Conservation (phyloP, 2,329 filamentous ascomycete genomes). For the Sporothrix dimorphospora region DNA sequence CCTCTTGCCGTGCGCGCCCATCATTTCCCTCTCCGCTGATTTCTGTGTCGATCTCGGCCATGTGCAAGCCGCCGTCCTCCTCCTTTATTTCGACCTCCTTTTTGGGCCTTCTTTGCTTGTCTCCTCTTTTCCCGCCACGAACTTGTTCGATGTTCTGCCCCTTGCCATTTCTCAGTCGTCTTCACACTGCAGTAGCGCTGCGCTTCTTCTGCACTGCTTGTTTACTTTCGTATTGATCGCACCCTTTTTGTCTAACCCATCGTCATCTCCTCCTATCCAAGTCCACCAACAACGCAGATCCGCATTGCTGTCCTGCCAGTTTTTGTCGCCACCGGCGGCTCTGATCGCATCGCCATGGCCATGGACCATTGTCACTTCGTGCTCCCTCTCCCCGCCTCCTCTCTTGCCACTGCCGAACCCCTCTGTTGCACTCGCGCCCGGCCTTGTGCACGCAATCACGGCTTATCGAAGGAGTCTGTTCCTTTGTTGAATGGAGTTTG, state of each 20-base stretch:
- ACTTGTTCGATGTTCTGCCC: neutral
- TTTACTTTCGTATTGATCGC: neutral
- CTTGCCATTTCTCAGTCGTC: neutral
- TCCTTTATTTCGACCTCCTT: neutral
- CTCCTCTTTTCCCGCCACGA: neutral
- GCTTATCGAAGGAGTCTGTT: neutral
- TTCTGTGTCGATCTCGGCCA: neutral
- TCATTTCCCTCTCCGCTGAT: neutral
- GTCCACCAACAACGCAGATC: neutral
- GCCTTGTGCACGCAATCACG: constrained; percentile 10
- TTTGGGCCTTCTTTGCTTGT: neutral
- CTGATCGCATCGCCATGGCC: neutral
- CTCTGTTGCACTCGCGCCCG: constrained; percentile 18
- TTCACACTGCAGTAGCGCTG: constrained; percentile 8
- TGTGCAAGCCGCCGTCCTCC: neutral
- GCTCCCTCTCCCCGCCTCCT: no score
- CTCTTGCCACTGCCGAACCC: constrained; percentile 13
- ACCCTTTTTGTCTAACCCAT: neutral
- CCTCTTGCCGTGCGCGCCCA: constrained; percentile 6
- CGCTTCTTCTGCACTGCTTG: constrained; percentile 17
- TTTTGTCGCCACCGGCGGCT: neutral
- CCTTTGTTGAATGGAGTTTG: constrained; percentile 14
- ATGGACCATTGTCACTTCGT: no score
- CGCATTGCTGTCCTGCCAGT: neutral
- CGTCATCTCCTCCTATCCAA: neutral